phyloP scores from a whole-genome alignment of 2,329 filamentous ascomycete genomes.

The Fusarium sp. region DNA sequence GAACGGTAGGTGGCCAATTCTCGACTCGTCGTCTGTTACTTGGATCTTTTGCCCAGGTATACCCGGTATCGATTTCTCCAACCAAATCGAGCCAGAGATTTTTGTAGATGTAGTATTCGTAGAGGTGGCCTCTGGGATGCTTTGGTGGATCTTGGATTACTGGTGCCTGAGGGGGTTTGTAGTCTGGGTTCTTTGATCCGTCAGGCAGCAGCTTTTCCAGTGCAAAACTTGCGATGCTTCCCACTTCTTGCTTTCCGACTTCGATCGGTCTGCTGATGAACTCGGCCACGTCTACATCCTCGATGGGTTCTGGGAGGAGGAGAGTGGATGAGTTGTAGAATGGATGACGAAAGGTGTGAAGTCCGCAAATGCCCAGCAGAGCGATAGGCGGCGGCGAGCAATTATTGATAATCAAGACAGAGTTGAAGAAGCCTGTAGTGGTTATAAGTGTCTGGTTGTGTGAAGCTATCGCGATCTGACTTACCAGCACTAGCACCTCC shows the following conservation, averaged over 20 bases:
- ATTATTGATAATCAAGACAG: slow-evolving; percentile 47
- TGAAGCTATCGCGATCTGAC: background rate
- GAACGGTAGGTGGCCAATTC: slow-evolving; percentile 50
- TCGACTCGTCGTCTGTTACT: slow-evolving; percentile 20
- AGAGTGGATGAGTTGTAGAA: slow-evolving; percentile 53
- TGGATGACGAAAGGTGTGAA: slow-evolving; percentile 51
- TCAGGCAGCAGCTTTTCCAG: slow-evolving; percentile 44
- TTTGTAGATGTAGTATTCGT: slow-evolving; percentile 51
- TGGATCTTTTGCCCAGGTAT: slow-evolving; percentile 43
- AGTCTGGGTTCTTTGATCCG: slow-evolving; percentile 45
- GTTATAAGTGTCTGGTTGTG: background rate
- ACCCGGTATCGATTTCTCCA: slow-evolving; percentile 48
- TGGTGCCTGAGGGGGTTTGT: slow-evolving; percentile 5
- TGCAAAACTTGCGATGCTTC: slow-evolving; percentile 39
- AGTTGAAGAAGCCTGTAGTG: slow-evolving; percentile 45
- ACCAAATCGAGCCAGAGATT: slow-evolving; percentile 47
- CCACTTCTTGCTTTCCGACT: slow-evolving; percentile 36
- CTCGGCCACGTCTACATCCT: slow-evolving; percentile 38
- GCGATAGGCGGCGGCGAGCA: slow-evolving; percentile 47
- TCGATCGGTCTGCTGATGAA: slow-evolving; percentile 41
- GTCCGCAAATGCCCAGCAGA: slow-evolving; percentile 51
- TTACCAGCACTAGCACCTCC: slow-evolving; percentile 52
- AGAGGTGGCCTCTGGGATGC: slow-evolving; percentile 42
- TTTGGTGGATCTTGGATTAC: background rate
- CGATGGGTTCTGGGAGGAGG: slow-evolving; percentile 44